Evolutionary conservation across 2,329 filamentous ascomycete species (phyloP), one percentile per base, ranked within the genome.

Genomic region (Pseudonectria buxi): DNA sequence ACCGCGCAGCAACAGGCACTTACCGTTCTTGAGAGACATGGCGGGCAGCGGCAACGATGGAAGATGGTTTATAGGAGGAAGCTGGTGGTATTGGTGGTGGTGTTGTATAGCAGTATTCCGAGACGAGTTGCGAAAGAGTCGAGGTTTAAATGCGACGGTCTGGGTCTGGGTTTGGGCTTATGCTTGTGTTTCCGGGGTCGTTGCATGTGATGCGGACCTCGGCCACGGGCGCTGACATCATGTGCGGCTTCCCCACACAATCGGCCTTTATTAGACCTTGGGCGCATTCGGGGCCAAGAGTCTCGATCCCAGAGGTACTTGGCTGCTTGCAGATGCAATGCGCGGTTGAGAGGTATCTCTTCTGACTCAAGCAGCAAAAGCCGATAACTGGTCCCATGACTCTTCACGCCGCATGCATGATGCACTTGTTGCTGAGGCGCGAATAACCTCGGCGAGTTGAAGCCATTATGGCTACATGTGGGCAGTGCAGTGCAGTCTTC

Each of bases 1-100:
- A 9, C 18, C 18, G 18, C 5, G 18, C 18, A 6, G 18, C 18
- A 22, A 6, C 18, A 9, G 18, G 18, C 18, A 60, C 71, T 49
- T 69, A 85, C 83, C 75, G 67, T 82, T 80, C 65, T 81, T 81
- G 66, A 87, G 72, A 74, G 78, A 71, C 83, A 87, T 87, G 51
- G 48, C 72, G 64, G 44, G 41, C 38, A 41, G 45, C 14, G 32
- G 39, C 6, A 7, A 22, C 30, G 37, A 32, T 33, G 16, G 32
- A 13, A 28, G 33, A 22, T 9, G 37, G 30, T 16, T 18, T 13
- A 26, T 37, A 26, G 14, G 9, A 27, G 16, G 14, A 32, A 14
- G 22, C 4, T 28, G 35, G 46, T 46, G 45, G 45, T 39, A 40
- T 37, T 38, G 30, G n/a, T 18, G 31, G 42, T 41, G 39, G 46